A percentile compares a stretch with the other conserved stretches of the same genome.
phyloP scores from a whole-genome alignment of 805 yeast genomes.

The Wilhelminamyces savonicus region DNA sequence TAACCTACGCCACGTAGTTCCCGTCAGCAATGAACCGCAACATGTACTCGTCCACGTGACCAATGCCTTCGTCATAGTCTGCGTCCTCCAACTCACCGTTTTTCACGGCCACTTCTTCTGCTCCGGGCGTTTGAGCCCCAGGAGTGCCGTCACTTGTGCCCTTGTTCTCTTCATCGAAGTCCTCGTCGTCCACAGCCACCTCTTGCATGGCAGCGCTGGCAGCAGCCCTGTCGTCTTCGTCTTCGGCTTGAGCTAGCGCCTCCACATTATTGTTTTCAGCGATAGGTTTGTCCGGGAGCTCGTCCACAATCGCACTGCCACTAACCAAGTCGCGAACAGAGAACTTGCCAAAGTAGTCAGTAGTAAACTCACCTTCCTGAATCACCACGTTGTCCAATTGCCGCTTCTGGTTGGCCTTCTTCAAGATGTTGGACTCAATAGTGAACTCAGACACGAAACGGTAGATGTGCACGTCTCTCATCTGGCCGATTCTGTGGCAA shows the following conservation, averaged over 20 bases:
- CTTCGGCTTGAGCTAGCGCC: constrained; percentile 87
- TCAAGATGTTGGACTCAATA: constrained; percentile 89
- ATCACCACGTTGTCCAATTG: constrained; percentile 91
- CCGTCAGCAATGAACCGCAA: constrained; percentile 84
- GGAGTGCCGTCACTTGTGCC: constrained; percentile 17
- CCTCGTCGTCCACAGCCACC: constrained; percentile 76
- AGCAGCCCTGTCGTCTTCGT: constrained; percentile 84
- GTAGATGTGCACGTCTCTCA: constrained; percentile 95
- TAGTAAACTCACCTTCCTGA: constrained; percentile 97
- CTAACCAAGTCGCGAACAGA: constrained; percentile 84
- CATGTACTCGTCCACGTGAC: constrained; percentile 96
- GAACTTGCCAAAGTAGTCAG: constrained; percentile 86
- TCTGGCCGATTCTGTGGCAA: constrained; percentile 98
- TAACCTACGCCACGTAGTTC: constrained; percentile 36
- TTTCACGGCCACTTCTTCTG: constrained; percentile 8
- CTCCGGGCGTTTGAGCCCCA: constrained; percentile 23
- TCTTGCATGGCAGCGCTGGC: constrained; percentile 87
- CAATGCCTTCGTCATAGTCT: constrained; percentile 58
- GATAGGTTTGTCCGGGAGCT: constrained; percentile 34
- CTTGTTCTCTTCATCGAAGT: constrained; percentile 54
- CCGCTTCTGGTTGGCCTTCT: constrained; percentile 91
- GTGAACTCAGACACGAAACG: constrained; percentile 94
- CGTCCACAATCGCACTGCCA: constrained; percentile 37
- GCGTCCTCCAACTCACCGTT: constrained; percentile 17
- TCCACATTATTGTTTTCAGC: constrained; percentile 38